phyloP scores from a whole-genome alignment of 2,329 filamentous ascomycete genomes.

The Aspergillus phoenicis region DNA sequence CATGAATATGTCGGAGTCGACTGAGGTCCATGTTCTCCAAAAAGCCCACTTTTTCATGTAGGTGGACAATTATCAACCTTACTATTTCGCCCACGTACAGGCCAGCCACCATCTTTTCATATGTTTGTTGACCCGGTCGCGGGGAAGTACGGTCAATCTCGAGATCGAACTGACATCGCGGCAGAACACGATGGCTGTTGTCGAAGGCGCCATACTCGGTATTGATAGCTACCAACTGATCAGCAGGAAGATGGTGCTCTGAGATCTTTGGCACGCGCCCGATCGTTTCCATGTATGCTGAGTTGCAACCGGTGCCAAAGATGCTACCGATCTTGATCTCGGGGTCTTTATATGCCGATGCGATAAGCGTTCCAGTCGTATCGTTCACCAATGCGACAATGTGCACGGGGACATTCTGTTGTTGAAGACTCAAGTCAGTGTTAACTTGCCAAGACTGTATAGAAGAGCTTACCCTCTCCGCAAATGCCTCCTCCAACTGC shows the following conservation, averaged over 20 bases:
- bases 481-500: constrained; percentile 74
- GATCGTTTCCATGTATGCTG: constrained; percentile 89
- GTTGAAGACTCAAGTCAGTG: background rate
- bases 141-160: constrained; percentile 84
- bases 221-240: constrained; percentile 84
- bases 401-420: constrained; percentile 77
- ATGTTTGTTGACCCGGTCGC: constrained; percentile 87
- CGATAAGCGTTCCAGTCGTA: constrained; percentile 89
- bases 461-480: constrained; percentile 55
- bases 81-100: constrained; percentile 92
- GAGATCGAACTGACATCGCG: constrained; percentile 62
- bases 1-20: constrained; percentile 76
- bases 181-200: constrained; percentile 79
- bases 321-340: constrained; percentile 90
- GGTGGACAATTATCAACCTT: constrained; percentile 77
- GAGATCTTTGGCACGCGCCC: constrained; percentile 84
- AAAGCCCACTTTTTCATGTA: constrained; percentile 75
- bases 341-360: constrained; percentile 84
- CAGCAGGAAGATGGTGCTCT: constrained; percentile 73
- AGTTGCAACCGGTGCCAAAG: constrained; percentile 93
- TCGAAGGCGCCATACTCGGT: constrained; percentile 94
- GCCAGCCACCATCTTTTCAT: constrained; percentile 96
- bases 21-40: constrained; percentile 81
- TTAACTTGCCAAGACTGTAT: background rate
- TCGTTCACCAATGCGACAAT: constrained; percentile 89